phyloP scores from a whole-genome alignment of 2,329 filamentous ascomycete genomes.

The Sclerotinia glacialis region DNA sequence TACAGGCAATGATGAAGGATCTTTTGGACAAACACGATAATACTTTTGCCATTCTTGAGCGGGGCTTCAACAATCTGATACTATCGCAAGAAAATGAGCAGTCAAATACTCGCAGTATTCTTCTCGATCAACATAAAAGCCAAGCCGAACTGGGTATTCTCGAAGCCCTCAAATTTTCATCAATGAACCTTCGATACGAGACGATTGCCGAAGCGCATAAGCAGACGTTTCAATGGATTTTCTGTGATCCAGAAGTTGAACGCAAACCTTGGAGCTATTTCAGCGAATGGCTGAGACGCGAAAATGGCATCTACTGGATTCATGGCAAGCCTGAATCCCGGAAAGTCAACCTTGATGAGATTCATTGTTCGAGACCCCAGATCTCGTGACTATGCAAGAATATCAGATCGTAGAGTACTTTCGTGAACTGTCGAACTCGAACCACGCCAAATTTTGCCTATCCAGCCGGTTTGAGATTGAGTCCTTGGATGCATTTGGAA shows the following conservation, averaged over 20 bases:
- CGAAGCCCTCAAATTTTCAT: conserved; percentile 16
- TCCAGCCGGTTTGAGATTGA: background rate
- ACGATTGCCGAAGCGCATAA: conserved; percentile 9
- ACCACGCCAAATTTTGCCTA: background rate
- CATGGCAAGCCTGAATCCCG: conserved; percentile 33
- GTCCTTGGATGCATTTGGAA: background rate
- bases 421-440: background rate
- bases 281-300: conserved; percentile 19
- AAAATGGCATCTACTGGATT: conserved; percentile 26
- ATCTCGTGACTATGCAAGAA: conserved; percentile 23
- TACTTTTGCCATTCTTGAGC: background rate
- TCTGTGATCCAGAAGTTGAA: background rate
- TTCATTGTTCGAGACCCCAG: conserved; percentile 20
- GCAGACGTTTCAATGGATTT: conserved; percentile 26
- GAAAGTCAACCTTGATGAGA: conserved; percentile 32
- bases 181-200: conserved; percentile 18
- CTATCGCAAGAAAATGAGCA: background rate
- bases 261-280: conserved; percentile 19
- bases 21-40: background rate
- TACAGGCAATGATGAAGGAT: background rate
- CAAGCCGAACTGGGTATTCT: conserved; percentile 6
- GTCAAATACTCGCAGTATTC: background rate
- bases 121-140: background rate
- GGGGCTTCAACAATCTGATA: background rate
- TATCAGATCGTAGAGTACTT: background rate